Evolutionary conservation across 441 rosid species (phyloP).

Genomic region (Erodium moschatum): DNA sequence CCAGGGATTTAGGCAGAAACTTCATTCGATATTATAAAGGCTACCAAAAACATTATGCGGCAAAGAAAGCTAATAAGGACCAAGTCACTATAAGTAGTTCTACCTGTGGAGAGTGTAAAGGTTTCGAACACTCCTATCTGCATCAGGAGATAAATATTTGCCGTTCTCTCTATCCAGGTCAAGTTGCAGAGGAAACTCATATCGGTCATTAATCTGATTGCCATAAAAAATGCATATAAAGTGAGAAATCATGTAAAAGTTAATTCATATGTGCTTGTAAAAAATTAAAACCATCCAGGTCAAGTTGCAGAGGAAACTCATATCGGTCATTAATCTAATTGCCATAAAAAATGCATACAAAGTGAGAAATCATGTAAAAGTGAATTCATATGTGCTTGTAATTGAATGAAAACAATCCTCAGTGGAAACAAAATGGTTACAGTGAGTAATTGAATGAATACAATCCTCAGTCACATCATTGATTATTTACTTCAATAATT

Average conservation of each 20-base stretch:
- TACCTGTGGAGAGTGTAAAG: conserved; percentile 51
- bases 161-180: conserved; percentile 43
- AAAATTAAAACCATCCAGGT: conserved; percentile 26
- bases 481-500: neutral
- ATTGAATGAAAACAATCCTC: too few relatives aligned
- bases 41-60: neutral
- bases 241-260: neutral
- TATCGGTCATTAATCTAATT: conserved; percentile 46
- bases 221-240: neutral
- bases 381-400: neutral
- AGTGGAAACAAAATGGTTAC: neutral
- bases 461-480: neutral
- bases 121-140: conserved; percentile 45
- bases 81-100: neutral
- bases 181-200: conserved; percentile 50
- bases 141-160: conserved; percentile 44
- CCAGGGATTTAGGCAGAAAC: neutral
- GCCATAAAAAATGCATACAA: neutral
- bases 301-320: conserved; percentile 51
- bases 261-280: neutral
- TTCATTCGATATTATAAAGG: neutral
- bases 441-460: neutral
- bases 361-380: neutral
- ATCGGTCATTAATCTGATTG: conserved; percentile 43
- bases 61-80: neutral